Evolutionary conservation across 2,329 filamentous ascomycete species (phyloP), one percentile per base, ranked within the genome.

Genomic region (Talaromyces sp.): DNA sequence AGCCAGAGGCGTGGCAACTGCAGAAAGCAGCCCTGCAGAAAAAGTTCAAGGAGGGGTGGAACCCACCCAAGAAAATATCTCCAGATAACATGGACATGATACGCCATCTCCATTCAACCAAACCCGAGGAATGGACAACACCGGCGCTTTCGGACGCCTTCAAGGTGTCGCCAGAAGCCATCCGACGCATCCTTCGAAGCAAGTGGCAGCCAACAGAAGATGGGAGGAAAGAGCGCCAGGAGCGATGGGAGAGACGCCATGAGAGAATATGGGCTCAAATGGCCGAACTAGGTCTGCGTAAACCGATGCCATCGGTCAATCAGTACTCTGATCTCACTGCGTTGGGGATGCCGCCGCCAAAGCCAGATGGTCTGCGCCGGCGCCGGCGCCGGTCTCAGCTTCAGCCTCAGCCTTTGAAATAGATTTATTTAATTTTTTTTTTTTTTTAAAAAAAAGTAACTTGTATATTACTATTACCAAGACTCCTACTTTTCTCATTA

Each of bases 1-100:
- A 76, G 61, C 73, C 69, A 4, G 83, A 87, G 65, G 63, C 70
- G 3, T 98, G 95, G 95, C 83, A 85, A 72, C 74, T 85, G 14
- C 89, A 97, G 67, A 97, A 96, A 73, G 79, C 79, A 1, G 89
- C 87, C 0, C 76, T 96, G 40, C 85, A 88, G 68, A 76, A 85
- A 64, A 99, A 98, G 71, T 95, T 97, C 66, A 85, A 88, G 7
- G 87, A 78, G 44, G 79, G 88, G 9, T 99, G 94, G 93, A 83
- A 83, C 31, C 94, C 95, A 33, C 84, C 85, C 56, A 97, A 96
- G 76, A 88, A 88, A 62, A 83, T 99, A 9, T 98, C 95, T 0
- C 95, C 95, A 0, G 94, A 98, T 75, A 92, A 93, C 0, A 81
- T 97, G 34, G 88, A 90, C n/a, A 93, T 92, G 50, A 96, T 99